These are phyloP conservation scores for Sugiyamaella qingdaonensis DNA, from an alignment of 805 yeast species.

Conservation along the genomic window DNA sequence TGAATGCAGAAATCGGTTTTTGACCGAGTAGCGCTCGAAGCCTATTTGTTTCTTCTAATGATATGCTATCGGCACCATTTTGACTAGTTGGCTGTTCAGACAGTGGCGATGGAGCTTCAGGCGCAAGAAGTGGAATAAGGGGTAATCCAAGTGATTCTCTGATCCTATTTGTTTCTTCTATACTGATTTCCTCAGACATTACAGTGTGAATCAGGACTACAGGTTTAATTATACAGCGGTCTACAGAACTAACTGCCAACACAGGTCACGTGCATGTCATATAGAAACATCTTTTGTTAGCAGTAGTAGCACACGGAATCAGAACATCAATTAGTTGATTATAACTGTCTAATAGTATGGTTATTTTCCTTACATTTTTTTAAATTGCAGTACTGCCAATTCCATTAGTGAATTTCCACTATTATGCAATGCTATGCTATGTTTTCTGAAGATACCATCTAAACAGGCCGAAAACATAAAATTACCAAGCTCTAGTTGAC, in stretches of 20 bases:
- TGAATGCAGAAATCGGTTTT: slow-evolving; percentile 40
- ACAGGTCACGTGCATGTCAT: background rate
- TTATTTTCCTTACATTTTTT: too few relatives aligned
- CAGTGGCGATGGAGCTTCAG: background rate
- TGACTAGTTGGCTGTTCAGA: background rate
- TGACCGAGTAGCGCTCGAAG: slow-evolving; percentile 50
- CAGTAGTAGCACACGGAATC: too few relatives aligned
- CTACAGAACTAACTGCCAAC: background rate
- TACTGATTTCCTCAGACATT: slow-evolving; percentile 25
- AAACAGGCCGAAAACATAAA: too few relatives aligned
- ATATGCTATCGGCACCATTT: slow-evolving; percentile 16
- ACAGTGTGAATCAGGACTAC: background rate
- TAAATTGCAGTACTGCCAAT: too few relatives aligned
- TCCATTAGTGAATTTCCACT: too few relatives aligned
- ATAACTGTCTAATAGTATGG: too few relatives aligned
- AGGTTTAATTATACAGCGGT: background rate
- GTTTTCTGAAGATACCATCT: too few relatives aligned
- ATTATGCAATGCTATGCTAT: too few relatives aligned
- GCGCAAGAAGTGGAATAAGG: slow-evolving; percentile 38
- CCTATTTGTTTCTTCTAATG: slow-evolving; percentile 54
- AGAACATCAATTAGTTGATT: too few relatives aligned
- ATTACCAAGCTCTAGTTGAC: too few relatives aligned
- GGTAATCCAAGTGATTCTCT: slow-evolving; percentile 50
- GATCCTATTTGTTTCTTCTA: slow-evolving; percentile 56
- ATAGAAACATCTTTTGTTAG: background rate